These are phyloP conservation scores for Eremochloa ophiuroides DNA, from an alignment of 176 grass and related monocot genomes.

Conservation along the genomic window DNA sequence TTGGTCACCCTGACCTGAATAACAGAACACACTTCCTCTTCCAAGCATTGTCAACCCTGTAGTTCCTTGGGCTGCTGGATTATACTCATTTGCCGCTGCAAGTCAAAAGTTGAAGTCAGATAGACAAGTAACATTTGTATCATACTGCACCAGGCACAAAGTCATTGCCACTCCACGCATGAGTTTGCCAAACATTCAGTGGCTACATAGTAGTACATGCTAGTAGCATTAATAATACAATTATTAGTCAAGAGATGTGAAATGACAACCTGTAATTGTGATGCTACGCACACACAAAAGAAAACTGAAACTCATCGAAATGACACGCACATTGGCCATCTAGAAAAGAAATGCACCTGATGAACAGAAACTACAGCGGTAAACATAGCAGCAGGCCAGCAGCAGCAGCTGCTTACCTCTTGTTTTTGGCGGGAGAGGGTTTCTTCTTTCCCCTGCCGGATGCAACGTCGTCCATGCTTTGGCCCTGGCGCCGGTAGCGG, in stretches of 20 bases:
- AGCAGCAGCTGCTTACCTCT: slow-evolving; percentile 10
- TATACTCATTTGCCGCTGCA: slow-evolving; percentile 26
- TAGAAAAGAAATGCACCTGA: neutral
- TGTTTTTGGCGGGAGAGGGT: slow-evolving; percentile 18
- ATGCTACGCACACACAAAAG: too few relatives aligned
- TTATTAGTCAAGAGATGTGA: neutral
- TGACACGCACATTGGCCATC: neutral
- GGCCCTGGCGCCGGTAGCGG: slow-evolving; percentile 74
- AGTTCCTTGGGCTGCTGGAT: neutral
- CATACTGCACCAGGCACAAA: neutral
- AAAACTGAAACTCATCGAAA: too few relatives aligned
- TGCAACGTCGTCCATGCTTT: slow-evolving; percentile 92
- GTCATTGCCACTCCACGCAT: neutral
- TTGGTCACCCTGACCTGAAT: neutral
- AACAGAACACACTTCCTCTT: neutral
- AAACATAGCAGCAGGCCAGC: too few relatives aligned
- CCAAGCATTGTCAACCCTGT: neutral
- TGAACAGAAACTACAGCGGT: neutral
- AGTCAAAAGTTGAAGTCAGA: slow-evolving; percentile 7
- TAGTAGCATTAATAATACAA: neutral
- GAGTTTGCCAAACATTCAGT: neutral
- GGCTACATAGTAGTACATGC: neutral
- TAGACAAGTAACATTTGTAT: neutral
- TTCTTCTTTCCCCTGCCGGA: slow-evolving; percentile 59
- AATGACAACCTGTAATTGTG: neutral